Evolutionary conservation across 1,284 basidiomycete genomes (phyloP), one percentile per base, ranked within the genome.

Genomic region (Agaricales sp.): DNA sequence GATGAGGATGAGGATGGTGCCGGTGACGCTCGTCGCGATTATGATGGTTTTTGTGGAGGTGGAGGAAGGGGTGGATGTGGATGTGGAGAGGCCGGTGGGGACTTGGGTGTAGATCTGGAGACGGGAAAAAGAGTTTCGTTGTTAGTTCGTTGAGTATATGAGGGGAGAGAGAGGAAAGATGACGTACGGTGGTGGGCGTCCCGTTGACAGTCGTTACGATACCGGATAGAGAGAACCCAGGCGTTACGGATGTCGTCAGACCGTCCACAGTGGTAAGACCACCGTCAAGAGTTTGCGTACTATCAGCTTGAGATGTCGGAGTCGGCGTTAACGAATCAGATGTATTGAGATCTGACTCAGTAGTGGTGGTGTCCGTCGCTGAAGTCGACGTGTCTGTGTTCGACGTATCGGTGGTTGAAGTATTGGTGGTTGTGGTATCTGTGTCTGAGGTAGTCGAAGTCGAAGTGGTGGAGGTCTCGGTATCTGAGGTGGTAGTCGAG

Each of bases 121-220:
- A n/a, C n/a, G n/a, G n/a, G n/a, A n/a, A n/a, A n/a, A n/a, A n/a
- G n/a, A n/a, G n/a, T n/a, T n/a, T n/a, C n/a, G 30, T 8, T 35
- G 30, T 35, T n/a, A 21, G 20, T 21, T 8, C 8, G 11, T 43
- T 21, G n/a, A 12, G 18, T 8, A 43, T 8, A n/a, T 8, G 18
- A 43, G 18, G 18, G 8, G 41, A 12, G 37, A 37, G 30, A 25
- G 38, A n/a, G 4, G 35, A 37, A 13, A 43, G 38, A 18, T 20
- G n/a, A n/a, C n/a, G n/a, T 20, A 23, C 35, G 25, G n/a, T 26
- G 26, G 47, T 48, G 16, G 47, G n/a, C 8, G 41, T 43, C 8
- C 20, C n/a, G 18, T 21, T 18, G 11, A 21, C 41, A 37, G 37
- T 23, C 57, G 58, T 2, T 55, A 57, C 21, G 49, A 53, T 49